Evolutionary conservation across 2,329 filamentous ascomycete genomes (phyloP), one percentile per base, ranked within the genome.

Genomic region (Hypoxylon sp.): DNA sequence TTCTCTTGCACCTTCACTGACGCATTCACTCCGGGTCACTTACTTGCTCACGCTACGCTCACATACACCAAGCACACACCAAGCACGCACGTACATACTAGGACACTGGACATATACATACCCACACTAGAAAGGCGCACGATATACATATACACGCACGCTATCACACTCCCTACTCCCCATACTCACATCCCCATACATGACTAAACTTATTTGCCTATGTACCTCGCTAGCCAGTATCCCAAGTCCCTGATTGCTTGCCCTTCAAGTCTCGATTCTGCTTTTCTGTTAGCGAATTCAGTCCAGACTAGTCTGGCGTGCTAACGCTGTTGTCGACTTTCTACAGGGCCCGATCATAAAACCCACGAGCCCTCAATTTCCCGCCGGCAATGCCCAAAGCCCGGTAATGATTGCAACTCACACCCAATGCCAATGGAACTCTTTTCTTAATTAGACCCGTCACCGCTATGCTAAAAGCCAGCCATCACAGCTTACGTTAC

Each of bases 371-470:
- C 65, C 57, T 65, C 66, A 54, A 64, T 67, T 66, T 64, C 64
- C 55, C 58, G 61, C 71, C 64, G 65, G 68, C 70, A 65, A 73
- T 73, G 71, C 60, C 68, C 68, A 68, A 68, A 70, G 72, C 68
- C 70, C 71, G 68, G 68, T 68, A 68, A 70, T 71, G 59, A 69
- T 59, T 70, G 64, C 70, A 70, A 57, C 61, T 71, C 50, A 70
- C 58, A 53, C 63, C 44, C 64, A 64, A 61, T 65, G 34, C 57
- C 55, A 65, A 64, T 56, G 47, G 56, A 26, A 32, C 63, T 67
- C 46, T 58, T 65, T 32, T 65, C 58, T 65, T 59, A 65, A 67
- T 62, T 67, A 67, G 54, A 62, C 54, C 48, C 59, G 46, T 62
- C 63, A 62, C 56, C 48, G 52, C 54, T 59, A 59, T 70, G 59